Conservation (phyloP, 2,329 filamentous ascomycete genomes). For the Aspergillus awamori region DNA sequence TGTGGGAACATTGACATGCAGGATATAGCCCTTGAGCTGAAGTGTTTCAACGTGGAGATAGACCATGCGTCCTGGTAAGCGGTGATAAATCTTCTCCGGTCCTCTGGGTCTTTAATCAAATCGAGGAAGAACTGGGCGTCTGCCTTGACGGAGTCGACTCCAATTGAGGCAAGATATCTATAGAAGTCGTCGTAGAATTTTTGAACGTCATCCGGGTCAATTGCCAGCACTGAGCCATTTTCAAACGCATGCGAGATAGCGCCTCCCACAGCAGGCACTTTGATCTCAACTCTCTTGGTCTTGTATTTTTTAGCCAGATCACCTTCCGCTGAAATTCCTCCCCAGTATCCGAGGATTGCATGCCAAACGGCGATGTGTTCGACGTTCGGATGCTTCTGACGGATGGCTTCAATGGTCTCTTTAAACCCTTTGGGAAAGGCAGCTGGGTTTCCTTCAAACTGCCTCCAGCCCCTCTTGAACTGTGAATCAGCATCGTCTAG, state of each 20-base stretch:
- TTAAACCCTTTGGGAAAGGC: conserved; percentile 82
- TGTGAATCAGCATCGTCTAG: conserved; percentile 62
- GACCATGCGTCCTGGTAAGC: conserved; percentile 87
- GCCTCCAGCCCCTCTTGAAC: conserved; percentile 65
- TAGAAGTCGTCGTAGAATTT: conserved; percentile 93
- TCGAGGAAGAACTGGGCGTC: conserved; percentile 92
- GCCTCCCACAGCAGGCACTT: conserved; percentile 57
- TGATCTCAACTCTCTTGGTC: conserved; percentile 63
- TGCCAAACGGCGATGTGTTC: conserved; percentile 93
- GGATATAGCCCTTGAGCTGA: conserved; percentile 76
- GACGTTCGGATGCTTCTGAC: conserved; percentile 69
- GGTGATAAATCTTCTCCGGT: conserved; percentile 71
- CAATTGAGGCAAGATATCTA: conserved; percentile 70
- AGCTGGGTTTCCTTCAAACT: conserved; percentile 81
- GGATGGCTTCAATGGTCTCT: conserved; percentile 68
- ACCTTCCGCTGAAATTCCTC: conserved; percentile 75
- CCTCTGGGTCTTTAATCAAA: conserved; percentile 66
- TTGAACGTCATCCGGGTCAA: conserved; percentile 72
- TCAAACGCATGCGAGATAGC: conserved; percentile 29
- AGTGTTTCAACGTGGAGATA: conserved; percentile 74
- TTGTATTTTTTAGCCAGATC: conserved; percentile 77
- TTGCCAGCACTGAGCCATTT: conserved; percentile 65
- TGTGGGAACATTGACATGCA: conserved; percentile 95
- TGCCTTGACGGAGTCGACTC: conserved; percentile 87
- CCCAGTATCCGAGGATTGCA: conserved; percentile 86